A percentile compares a stretch with the other conserved stretches of the same genome.
These are phyloP conservation scores for Glaciozyma antarctica DNA, from an alignment of 768 basidiomycete genomes.

Conservation along the genomic window DNA sequence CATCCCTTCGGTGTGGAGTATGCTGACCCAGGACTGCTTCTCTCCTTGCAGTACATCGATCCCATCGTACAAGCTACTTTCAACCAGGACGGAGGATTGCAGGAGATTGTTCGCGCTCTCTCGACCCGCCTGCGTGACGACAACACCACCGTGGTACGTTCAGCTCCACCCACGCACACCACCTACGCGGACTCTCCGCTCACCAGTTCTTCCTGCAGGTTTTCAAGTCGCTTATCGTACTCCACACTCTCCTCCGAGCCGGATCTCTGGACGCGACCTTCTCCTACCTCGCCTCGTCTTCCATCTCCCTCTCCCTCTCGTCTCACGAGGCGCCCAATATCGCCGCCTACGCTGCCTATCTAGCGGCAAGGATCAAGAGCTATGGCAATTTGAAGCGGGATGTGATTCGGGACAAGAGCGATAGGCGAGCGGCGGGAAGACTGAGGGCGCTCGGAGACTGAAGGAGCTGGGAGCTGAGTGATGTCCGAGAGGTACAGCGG, in stretches of 20 bases:
- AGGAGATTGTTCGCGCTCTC: slow-evolving; percentile 85
- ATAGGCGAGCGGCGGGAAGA: slow-evolving; percentile 44
- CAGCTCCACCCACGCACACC: slow-evolving; percentile 38
- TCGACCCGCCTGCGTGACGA: slow-evolving; percentile 77
- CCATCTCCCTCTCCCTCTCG: slow-evolving; percentile 6
- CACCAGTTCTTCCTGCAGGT: slow-evolving; percentile 40
- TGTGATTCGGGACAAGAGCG: slow-evolving; percentile 83
- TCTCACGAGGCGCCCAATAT: slow-evolving; percentile 68
- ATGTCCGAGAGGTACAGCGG: slow-evolving; percentile 80
- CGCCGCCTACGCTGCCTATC: slow-evolving; percentile 74
- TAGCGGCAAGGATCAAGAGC: slow-evolving; percentile 76
- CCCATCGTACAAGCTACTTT: slow-evolving; percentile 94
- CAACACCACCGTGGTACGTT: slow-evolving; percentile 60
- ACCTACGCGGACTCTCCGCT: neutral
- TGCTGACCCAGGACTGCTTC: neutral
- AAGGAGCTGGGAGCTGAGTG: slow-evolving; percentile 87
- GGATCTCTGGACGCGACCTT: slow-evolving; percentile 93
- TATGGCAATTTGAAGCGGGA: slow-evolving; percentile 90
- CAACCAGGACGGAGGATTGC: slow-evolving; percentile 83
- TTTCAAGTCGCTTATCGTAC: slow-evolving; percentile 92
- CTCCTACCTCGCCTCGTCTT: slow-evolving; percentile 58
- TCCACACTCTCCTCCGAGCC: slow-evolving; percentile 93
- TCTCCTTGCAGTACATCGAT: slow-evolving; percentile 71
- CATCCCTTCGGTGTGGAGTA: neutral
- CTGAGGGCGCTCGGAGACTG: slow-evolving; percentile 83